phyloP scores from a whole-genome alignment of 768 basidiomycete genomes.

The Pleurotus pulmonarius region DNA sequence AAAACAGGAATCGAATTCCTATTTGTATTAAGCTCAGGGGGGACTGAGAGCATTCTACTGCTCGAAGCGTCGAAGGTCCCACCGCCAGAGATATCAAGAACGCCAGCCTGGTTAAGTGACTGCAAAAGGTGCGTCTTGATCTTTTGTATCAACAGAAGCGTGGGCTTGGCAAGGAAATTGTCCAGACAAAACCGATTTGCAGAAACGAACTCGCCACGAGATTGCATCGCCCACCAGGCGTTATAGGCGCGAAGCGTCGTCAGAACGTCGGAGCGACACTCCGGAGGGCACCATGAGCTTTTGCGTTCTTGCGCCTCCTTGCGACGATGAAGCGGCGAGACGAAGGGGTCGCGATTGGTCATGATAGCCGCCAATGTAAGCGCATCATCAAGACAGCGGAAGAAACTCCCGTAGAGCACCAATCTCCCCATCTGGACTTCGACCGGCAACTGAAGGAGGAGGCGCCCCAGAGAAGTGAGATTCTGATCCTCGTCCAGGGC shows the following conservation, averaged over 20 bases:
- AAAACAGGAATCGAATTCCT: slow-evolving; percentile 73
- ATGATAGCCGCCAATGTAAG: slow-evolving; percentile 90
- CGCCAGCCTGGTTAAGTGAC: slow-evolving; percentile 73
- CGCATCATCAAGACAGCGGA: slow-evolving; percentile 86
- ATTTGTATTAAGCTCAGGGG: slow-evolving; percentile 67
- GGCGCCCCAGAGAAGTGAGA: slow-evolving; percentile 82
- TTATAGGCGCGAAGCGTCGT: slow-evolving; percentile 80
- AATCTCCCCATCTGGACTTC: slow-evolving; percentile 89
- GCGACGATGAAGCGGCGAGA: slow-evolving; percentile 77
- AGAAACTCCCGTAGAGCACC: slow-evolving; percentile 87
- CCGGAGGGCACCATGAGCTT: slow-evolving; percentile 70
- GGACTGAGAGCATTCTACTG: slow-evolving; percentile 37
- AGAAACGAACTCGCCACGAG: slow-evolving; percentile 52
- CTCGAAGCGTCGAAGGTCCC: slow-evolving; percentile 34
- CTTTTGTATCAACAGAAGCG: slow-evolving; percentile 75
- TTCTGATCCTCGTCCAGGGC: slow-evolving; percentile 75
- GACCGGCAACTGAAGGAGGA: slow-evolving; percentile 85
- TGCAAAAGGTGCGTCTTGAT: slow-evolving; percentile 76
- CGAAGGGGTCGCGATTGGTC: slow-evolving; percentile 87
- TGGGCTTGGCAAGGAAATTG: slow-evolving; percentile 89
- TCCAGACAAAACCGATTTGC: slow-evolving; percentile 78
- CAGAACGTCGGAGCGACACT: slow-evolving; percentile 83
- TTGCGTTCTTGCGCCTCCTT: slow-evolving; percentile 68
- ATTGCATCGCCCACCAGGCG: slow-evolving; percentile 73
- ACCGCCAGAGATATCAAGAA: slow-evolving; percentile 79